Evolutionary conservation across 129 eudicot genomes (phyloP).

Genomic region (Helianthus annuus): DNA sequence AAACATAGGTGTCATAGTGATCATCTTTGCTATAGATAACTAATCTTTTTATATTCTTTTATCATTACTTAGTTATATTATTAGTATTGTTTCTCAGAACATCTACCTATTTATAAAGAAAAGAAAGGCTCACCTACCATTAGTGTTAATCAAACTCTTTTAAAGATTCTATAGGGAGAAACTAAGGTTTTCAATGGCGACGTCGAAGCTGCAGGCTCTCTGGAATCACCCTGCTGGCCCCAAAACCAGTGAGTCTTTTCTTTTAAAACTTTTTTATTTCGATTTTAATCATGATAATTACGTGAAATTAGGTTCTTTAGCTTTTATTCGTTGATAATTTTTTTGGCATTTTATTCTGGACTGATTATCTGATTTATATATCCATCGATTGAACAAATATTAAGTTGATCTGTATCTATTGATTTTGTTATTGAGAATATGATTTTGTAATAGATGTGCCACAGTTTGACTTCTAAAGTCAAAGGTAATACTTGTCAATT

Average conservation of each 20-base stretch:
- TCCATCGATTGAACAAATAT: constrained; percentile 9
- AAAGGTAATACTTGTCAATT: constrained; percentile 1
- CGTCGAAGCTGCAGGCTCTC: constrained; percentile 67
- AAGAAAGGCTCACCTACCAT: too few species aligned
- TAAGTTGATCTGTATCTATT: background rate
- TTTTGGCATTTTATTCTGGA: constrained; percentile 4
- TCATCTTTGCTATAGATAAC: too few species aligned
- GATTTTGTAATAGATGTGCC: constrained; percentile 1
- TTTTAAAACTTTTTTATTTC: background rate
- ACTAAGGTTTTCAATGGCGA: constrained; percentile 45
- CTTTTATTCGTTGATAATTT: background rate
- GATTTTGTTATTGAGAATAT: constrained; percentile 10
- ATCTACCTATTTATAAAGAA: too few species aligned
- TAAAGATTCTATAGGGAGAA: constrained; percentile 7
- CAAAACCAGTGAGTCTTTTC: constrained; percentile 66
- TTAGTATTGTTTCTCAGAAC: too few species aligned
- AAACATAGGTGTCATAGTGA: too few species aligned
- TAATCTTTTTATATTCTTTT: too few species aligned
- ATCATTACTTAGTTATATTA: too few species aligned
- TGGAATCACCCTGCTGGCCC: constrained; percentile 99
- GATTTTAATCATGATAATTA: background rate
- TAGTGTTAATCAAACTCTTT: too few species aligned
- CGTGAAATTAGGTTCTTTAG: background rate
- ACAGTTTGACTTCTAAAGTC: constrained; percentile 21
- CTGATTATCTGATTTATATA: constrained; percentile 8